These are phyloP conservation scores for Saccharomycopsis oosterbeekiorum DNA, from an alignment of 805 yeast genomes.

Conservation along the genomic window DNA sequence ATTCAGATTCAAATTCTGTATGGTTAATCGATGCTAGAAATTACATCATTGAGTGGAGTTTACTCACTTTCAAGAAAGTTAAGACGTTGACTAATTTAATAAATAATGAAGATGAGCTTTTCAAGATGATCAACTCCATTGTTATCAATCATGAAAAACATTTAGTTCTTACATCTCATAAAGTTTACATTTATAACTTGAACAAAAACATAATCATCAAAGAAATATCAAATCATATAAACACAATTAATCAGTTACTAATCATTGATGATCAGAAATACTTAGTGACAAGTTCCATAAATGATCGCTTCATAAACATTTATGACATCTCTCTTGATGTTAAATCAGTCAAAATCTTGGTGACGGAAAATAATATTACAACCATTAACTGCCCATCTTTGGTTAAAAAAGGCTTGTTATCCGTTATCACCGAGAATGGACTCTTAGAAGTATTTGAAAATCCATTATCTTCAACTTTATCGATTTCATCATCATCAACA, in stretches of 20 bases:
- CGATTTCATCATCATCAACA: slow-evolving; percentile 17
- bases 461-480: slow-evolving; percentile 31
- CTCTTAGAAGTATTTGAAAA: slow-evolving; percentile 58
- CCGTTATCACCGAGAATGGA: slow-evolving; percentile 69
- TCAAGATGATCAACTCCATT: slow-evolving; percentile 8
- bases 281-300: slow-evolving; percentile 62
- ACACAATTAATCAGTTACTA: slow-evolving; percentile 47
- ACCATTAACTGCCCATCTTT: slow-evolving; percentile 31
- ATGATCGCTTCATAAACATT: slow-evolving; percentile 74
- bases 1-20: slow-evolving; percentile 32
- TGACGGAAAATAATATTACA: slow-evolving; percentile 54
- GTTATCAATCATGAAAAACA: slow-evolving; percentile 19
- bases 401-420: slow-evolving; percentile 23
- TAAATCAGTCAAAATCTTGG: slow-evolving; percentile 43
- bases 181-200: slow-evolving; percentile 44
- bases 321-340: slow-evolving; percentile 40
- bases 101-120: slow-evolving; percentile 10
- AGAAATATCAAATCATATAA: slow-evolving; percentile 68
- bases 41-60: slow-evolving; percentile 52
- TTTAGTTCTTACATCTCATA: slow-evolving; percentile 57
- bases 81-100: background rate
- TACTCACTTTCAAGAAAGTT: slow-evolving; percentile 28
- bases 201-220: slow-evolving; percentile 31
- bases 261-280: slow-evolving; percentile 32
- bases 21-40: slow-evolving; percentile 58